Evolutionary conservation across 306 rosid species (phyloP), one percentile per base, ranked within the genome.

Genomic region (Trifolium subterraneum): DNA sequence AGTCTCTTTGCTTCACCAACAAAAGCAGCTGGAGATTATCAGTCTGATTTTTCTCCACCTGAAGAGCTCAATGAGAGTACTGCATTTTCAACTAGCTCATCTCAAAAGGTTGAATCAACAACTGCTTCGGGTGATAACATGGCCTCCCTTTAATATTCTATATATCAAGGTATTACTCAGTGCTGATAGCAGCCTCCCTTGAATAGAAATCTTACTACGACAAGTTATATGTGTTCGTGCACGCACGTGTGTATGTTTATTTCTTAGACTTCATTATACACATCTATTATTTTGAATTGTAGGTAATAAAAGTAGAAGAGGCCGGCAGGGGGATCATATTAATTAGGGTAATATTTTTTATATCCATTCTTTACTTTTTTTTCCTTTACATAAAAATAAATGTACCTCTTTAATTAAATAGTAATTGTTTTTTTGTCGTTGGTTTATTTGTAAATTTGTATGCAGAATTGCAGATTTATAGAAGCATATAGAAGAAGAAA

Each of bases 1-100:
- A 91, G 82, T 77, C 90, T 89, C 69, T 91, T 87, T 59, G 89
- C 97, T 70, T 91, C 94, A 42, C 96, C 97, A 55, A 84, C 86
- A 71, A 91, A 88, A 69, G 88, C 88, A n/a, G 80, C 88, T 11
- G 87, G 83, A 80, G 50, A 77, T 72, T 60, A 72, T 70, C 72
- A 39, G 19, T 36, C 85, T 22, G 82, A 81, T 52, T 84, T 87
- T 71, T 78, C 89, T 51, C 59, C 86, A 6, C 56, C 14, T 22
- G 58, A 51, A 50, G 87, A 72, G 51, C 72, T 64, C 25, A 64
- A 75, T n/a, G 90, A 86, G 72, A 70, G 70, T 44, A 47, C 80
- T 29, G 20, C 70, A 39, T 55, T 74, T 69, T 64, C 73, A 14
- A 20, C 79, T 60, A 62, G 38, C 75, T 66, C 79, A 48, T 72